Conservation (phyloP, 2,329 filamentous ascomycete species). For the Sporothrix dimorphospora region DNA sequence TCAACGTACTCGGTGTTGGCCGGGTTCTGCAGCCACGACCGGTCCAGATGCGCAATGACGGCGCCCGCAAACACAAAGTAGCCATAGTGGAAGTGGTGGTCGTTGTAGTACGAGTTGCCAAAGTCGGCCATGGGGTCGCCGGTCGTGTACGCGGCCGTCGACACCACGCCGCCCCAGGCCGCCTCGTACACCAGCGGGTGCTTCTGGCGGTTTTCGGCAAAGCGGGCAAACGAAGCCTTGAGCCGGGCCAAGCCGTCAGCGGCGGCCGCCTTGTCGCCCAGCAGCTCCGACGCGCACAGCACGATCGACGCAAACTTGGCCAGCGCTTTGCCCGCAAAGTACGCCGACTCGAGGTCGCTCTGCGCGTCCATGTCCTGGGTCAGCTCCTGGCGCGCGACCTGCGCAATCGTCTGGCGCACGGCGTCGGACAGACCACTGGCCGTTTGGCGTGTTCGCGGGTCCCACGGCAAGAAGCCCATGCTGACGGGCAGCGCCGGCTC, state of each 20-base stretch:
- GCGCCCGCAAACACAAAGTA: constrained; percentile 90
- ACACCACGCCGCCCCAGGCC: constrained; percentile 81
- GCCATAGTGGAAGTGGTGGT: constrained; percentile 77
- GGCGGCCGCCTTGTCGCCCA: constrained; percentile 61
- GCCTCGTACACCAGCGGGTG: constrained; percentile 68
- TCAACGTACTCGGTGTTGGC: constrained; percentile 81
- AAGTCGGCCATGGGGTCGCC: constrained; percentile 77
- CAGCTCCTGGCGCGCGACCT: constrained; percentile 67
- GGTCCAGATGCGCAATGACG: constrained; percentile 78
- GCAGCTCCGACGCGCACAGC: constrained; percentile 66
- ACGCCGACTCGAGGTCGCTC: constrained; percentile 82
- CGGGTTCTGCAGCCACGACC: constrained; percentile 63
- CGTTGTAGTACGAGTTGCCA: constrained; percentile 85
- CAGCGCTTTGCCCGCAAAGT: constrained; percentile 81
- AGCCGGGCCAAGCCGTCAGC: constrained; percentile 62
- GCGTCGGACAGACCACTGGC: constrained; percentile 51
- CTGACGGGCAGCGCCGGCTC: constrained; percentile 72
- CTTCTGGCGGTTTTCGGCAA: constrained; percentile 68
- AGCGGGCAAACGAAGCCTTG: constrained; percentile 67
- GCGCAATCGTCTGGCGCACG: constrained; percentile 62
- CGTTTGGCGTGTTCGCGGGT: constrained; percentile 52
- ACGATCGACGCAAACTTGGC: constrained; percentile 75
- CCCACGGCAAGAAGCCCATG: constrained; percentile 82
- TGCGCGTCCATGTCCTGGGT: constrained; percentile 74
- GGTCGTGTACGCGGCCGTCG: constrained; percentile 70